These are phyloP conservation scores for Claviceps arundinis DNA, from an alignment of 2,329 filamentous ascomycete genomes.

Conservation along the genomic window DNA sequence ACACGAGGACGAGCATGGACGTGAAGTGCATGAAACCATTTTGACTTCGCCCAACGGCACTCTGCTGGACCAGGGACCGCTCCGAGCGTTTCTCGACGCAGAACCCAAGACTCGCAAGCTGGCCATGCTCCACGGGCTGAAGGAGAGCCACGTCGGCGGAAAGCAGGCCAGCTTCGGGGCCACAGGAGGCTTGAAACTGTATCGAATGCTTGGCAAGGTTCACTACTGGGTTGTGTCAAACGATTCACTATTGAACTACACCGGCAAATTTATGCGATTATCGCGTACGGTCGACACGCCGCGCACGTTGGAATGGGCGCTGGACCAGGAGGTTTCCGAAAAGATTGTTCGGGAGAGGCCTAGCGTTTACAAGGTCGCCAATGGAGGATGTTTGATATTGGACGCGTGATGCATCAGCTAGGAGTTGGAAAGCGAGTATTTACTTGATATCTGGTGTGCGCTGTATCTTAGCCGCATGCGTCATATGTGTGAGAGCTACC, in stretches of 20 bases:
- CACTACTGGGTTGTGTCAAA: constrained; percentile 7
- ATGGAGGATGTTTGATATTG: constrained; percentile 6
- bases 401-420: constrained; percentile 1
- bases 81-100: constrained; percentile 5
- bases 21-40: constrained; percentile 5
- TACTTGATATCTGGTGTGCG: not conserved
- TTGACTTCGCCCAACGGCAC: constrained; percentile 6
- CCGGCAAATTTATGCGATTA: constrained; percentile 6
- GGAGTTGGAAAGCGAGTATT: not conserved
- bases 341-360: constrained; percentile 2
- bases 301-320: constrained; percentile 6
- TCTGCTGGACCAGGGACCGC: constrained; percentile 1
- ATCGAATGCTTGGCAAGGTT: constrained; percentile 2
- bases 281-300: constrained; percentile 5
- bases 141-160: constrained; percentile 7
- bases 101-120: constrained; percentile 6
- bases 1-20: not conserved
- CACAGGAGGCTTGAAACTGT: constrained; percentile 4
- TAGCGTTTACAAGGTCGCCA: not conserved
- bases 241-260: constrained; percentile 2
- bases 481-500: too few relatives aligned
- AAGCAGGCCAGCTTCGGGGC: constrained; percentile 6
- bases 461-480: too few relatives aligned
- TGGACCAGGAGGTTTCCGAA: constrained; percentile 5
- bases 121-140: constrained; percentile 6